phyloP scores from a whole-genome alignment of 257 asterid genomes.

The Solanum microdontum region DNA sequence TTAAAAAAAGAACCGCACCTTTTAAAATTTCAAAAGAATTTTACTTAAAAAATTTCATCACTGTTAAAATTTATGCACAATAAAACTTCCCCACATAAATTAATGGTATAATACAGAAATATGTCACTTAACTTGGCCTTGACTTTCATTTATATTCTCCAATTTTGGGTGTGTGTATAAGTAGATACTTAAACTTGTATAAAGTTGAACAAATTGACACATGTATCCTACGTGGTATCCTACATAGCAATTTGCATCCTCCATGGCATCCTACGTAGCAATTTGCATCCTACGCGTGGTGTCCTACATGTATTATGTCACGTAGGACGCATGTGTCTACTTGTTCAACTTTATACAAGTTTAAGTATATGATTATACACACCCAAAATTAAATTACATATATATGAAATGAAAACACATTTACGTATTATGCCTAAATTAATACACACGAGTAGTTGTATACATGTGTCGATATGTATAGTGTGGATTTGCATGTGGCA shows the following conservation, averaged over 20 bases:
- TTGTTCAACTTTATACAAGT: background rate
- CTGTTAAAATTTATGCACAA: background rate
- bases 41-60: background rate
- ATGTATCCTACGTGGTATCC: background rate
- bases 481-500: background rate
- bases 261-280: no score
- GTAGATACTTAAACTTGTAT: no score
- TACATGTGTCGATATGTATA: background rate
- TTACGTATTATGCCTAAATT: no score
- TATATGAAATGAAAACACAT: background rate
- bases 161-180: no score
- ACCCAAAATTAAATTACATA: background rate
- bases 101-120: background rate
- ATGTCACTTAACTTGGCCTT: background rate
- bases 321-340: background rate
- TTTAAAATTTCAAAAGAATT: background rate
- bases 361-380: no score
- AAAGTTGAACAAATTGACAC: no score
- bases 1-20: background rate
- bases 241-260: no score
- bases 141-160: background rate
- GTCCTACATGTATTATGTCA: background rate
- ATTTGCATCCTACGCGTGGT: no score
- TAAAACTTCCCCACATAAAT: background rate
- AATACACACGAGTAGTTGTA: background rate